phyloP scores from a whole-genome alignment of 345 rosid genomes.

The Populus davidiana region DNA sequence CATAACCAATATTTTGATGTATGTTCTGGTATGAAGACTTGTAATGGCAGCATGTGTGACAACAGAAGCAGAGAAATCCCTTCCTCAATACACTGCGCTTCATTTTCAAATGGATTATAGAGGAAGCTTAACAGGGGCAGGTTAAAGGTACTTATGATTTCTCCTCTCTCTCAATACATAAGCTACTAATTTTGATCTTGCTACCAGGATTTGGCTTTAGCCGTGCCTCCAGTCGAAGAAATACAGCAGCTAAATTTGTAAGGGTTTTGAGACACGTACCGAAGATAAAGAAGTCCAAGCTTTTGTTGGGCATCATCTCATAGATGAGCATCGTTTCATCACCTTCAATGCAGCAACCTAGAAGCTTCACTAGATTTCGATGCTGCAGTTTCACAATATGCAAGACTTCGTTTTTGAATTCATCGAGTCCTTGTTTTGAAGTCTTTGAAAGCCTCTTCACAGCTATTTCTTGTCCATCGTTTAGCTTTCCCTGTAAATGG shows the following conservation, averaged over 20 bases:
- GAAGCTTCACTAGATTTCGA: slow-evolving; percentile 14
- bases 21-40: background rate
- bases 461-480: slow-evolving; percentile 9
- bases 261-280: background rate
- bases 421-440: slow-evolving; percentile 5
- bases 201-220: background rate
- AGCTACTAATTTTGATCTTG: background rate
- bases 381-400: slow-evolving; percentile 13
- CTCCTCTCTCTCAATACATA: background rate
- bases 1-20: background rate
- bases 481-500: slow-evolving; percentile 3
- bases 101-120: background rate
- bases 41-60: background rate
- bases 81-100: background rate
- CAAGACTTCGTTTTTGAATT: slow-evolving; percentile 5
- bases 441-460: slow-evolving; percentile 10
- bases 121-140: background rate
- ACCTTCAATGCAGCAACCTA: slow-evolving; percentile 16
- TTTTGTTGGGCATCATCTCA: slow-evolving; percentile 16
- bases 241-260: background rate
- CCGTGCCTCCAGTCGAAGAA: background rate
- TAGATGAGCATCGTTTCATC: slow-evolving; percentile 4
- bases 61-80: background rate
- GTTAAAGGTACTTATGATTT: background rate
- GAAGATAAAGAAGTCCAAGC: slow-evolving; percentile 2